Evolutionary conservation across 2,329 filamentous ascomycete genomes (phyloP).

Genomic region (Microcyclosporella mali): DNA sequence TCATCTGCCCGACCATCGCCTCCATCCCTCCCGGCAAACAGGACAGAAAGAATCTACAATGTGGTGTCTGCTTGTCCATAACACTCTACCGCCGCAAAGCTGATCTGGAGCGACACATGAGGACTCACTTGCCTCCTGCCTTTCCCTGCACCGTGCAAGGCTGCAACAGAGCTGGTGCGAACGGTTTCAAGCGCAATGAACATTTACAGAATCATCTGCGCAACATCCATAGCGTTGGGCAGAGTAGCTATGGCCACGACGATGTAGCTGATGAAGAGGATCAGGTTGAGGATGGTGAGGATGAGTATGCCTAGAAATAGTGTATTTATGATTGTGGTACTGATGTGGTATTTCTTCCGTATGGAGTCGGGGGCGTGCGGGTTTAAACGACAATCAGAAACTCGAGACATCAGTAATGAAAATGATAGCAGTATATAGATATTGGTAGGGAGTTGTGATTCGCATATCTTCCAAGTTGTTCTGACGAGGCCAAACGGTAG

Average conservation of each 20-base stretch:
- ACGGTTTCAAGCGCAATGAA: constrained; percentile 12
- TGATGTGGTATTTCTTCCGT: too few relatives aligned
- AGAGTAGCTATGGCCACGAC: background rate
- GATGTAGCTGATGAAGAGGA: too few relatives aligned
- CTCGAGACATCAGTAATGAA: too few relatives aligned
- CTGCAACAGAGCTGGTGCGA: constrained; percentile 6
- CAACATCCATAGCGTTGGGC: constrained; percentile 10
- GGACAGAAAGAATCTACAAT: constrained; percentile 10
- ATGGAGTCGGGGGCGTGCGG: too few relatives aligned
- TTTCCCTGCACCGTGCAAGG: constrained; percentile 9
- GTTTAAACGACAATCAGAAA: too few relatives aligned
- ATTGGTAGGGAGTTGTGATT: too few relatives aligned
- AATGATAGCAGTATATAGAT: too few relatives aligned
- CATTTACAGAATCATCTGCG: constrained; percentile 7
- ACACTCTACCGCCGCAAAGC: constrained; percentile 19
- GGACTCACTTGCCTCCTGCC: constrained; percentile 9
- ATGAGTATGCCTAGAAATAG: too few relatives aligned
- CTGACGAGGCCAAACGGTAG: too few relatives aligned
- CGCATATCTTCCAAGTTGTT: too few relatives aligned
- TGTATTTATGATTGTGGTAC: too few relatives aligned
- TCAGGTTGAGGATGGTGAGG: too few relatives aligned
- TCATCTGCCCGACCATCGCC: constrained; percentile 4
- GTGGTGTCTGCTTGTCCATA: constrained; percentile 17
- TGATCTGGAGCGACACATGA: constrained; percentile 23
- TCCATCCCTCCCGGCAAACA: constrained; percentile 5